phyloP scores from a whole-genome alignment of 208 protist genomes.

The Leishmania tarentolae region DNA sequence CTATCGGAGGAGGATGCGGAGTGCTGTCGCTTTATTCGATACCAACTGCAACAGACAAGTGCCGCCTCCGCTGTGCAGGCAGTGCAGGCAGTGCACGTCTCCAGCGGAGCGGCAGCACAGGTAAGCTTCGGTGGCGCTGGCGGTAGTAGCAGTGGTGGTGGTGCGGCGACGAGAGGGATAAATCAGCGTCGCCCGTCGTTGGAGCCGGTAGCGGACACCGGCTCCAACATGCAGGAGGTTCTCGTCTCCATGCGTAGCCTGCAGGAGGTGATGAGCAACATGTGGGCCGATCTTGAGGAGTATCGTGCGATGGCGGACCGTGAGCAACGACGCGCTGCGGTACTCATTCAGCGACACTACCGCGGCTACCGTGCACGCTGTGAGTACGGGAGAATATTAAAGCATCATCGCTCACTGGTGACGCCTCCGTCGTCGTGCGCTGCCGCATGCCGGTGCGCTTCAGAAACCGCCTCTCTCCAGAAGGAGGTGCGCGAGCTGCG shows the following conservation, averaged over 20 bases:
- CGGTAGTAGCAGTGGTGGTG: neutral
- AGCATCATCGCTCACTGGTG: conserved; percentile 10
- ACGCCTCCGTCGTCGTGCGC: neutral
- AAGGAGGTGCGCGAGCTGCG: conserved; percentile 39
- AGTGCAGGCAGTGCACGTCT: neutral
- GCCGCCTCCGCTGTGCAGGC: conserved; percentile 2
- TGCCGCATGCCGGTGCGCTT: conserved; percentile 10
- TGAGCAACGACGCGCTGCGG: conserved; percentile 56
- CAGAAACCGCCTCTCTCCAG: conserved; percentile 29
- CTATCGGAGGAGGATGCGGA: conserved; percentile 41
- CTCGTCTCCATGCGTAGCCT: conserved; percentile 52
- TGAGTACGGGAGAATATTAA: conserved; percentile 41
- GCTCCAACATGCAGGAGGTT: conserved; percentile 48
- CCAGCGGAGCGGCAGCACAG: neutral
- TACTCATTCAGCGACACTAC: conserved; percentile 80
- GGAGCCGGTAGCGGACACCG: conserved; percentile 18
- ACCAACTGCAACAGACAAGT: conserved; percentile 35
- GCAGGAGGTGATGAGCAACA: conserved; percentile 58
- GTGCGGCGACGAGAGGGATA: neutral
- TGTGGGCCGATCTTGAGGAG: conserved; percentile 72
- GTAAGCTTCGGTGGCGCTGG: neutral
- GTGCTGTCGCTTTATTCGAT: conserved; percentile 43
- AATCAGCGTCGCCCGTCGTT: conserved; percentile 21
- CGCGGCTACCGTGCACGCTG: conserved; percentile 64
- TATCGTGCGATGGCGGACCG: conserved; percentile 50